Base-by-base conservation (phyloP, 257 asterid species). In the Salvia splendens region DNA sequence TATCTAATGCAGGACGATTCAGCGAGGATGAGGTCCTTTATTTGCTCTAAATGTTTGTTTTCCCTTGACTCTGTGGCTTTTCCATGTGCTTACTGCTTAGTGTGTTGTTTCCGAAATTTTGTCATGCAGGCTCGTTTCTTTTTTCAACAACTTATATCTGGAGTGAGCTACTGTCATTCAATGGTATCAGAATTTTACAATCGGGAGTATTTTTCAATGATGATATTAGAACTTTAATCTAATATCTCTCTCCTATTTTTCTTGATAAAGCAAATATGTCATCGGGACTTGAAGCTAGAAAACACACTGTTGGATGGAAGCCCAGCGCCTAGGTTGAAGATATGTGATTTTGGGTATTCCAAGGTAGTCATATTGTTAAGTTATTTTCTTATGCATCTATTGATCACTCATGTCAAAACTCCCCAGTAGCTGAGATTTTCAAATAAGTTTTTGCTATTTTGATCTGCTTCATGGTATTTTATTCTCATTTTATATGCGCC, bases 71-170 rank as follows among this genome's bases (percentile, higher is more conserved):
- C 33, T 54, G 28, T 57, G 53, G 50, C 9, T 63, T 24, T 51
- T 60, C 12, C 20, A 24, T n/a, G 16, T 63, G n/a, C 45, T 71
- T 49, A 56, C 43, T 20, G n/a, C 45, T 71, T 49, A 62, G 30
- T 20, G 28, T 36, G 12, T 61, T 38, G 45, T 38, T 51, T 70
- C 9, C 50, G 8, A 28, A 47, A 17, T 36, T 57, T 63, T 54
- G 24, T 58, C 35, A 41, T 49, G 79, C 84, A 87, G 95, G 95
- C 89, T 79, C 89, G 95, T 45, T 87, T 87, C 84, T 87, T 76
- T 47, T 76, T 76, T 47, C 77, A 76, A 72, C 77, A 76, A 53
- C 81, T 76, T 53, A 76, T 76, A 71, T 71, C 74, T 76, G 81
- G 81, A 67, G 81, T 76, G 49, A 71, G 77, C 77, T 71, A 71